phyloP scores from a whole-genome alignment of 1,139 yeast species.

The Scheffersomyces insectosa region DNA sequence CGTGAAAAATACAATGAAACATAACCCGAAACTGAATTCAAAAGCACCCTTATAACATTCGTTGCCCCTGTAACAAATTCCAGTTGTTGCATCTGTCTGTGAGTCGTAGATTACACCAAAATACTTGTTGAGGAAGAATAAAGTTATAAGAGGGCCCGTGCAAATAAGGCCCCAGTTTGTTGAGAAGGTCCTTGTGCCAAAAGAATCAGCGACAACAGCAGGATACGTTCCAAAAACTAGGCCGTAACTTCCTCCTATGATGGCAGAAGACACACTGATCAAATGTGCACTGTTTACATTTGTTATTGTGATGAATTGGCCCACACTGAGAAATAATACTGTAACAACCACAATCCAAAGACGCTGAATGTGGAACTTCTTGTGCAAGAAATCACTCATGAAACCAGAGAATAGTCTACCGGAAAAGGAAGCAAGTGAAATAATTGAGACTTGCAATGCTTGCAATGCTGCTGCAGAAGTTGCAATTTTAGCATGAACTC shows the following conservation, averaged over 20 bases:
- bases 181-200: constrained; percentile 43
- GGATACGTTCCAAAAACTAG: constrained; percentile 46
- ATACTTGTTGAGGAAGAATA: constrained; percentile 38
- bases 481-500: constrained; percentile 8
- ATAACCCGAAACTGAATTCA: constrained; percentile 27
- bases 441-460: constrained; percentile 45
- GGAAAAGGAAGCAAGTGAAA: constrained; percentile 41
- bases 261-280: constrained; percentile 32
- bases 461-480: constrained; percentile 36
- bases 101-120: constrained; percentile 43
- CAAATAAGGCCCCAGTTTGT: constrained; percentile 50
- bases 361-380: constrained; percentile 34
- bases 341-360: constrained; percentile 41
- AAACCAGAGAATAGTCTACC: constrained; percentile 43
- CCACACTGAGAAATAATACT: constrained; percentile 26
- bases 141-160: constrained; percentile 39
- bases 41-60: constrained; percentile 40
- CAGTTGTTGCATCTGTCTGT: constrained; percentile 31
- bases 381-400: constrained; percentile 38
- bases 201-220: constrained; percentile 46
- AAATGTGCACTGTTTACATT: constrained; percentile 28
- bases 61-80: constrained; percentile 36
- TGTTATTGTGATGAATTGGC: constrained; percentile 31
- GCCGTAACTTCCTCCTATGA: constrained; percentile 44
- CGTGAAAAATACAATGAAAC: constrained; percentile 22